These are phyloP conservation scores for Neolentinus lepideus DNA, from an alignment of 1,284 basidiomycete species.

Conservation along the genomic window DNA sequence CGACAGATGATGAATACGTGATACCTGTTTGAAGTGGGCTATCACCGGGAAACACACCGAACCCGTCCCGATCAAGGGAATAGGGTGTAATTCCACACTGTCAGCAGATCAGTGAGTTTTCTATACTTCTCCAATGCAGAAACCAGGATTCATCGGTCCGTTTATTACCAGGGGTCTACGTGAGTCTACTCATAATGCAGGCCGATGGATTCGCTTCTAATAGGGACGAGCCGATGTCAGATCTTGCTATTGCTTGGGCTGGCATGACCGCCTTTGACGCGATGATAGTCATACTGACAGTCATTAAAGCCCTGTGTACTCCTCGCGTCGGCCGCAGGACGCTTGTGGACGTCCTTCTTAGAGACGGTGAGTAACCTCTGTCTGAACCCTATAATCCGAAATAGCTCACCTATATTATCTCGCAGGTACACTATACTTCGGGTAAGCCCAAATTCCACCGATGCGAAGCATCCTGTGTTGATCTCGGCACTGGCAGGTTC, in stretches of 20 bases:
- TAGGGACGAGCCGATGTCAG: constrained; percentile 1
- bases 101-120: constrained; percentile 3
- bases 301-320: constrained; percentile 8
- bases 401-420: neutral
- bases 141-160: too few relatives aligned
- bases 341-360: constrained; percentile 11
- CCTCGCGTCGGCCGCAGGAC: constrained; percentile 1
- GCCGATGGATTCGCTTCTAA: neutral
- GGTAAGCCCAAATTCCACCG: neutral
- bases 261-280: constrained; percentile 12
- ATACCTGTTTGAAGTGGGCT: constrained; percentile 1
- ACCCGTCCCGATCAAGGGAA: neutral
- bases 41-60: neutral
- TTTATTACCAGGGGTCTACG: neutral
- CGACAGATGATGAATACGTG: neutral
- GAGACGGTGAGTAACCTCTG: constrained; percentile 16
- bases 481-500: neutral
- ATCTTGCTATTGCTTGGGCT: constrained; percentile 10
- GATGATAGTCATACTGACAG: constrained; percentile 14
- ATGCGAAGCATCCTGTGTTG: neutral
- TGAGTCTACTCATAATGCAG: neutral
- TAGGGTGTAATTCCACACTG: constrained; percentile 5
- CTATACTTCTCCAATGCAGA: too few relatives aligned
- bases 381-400: too few relatives aligned
- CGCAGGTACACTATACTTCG: neutral